Evolutionary conservation across 805 yeast genomes (phyloP), one percentile per base, ranked within the genome.

Genomic region (Candida sithepensis): DNA sequence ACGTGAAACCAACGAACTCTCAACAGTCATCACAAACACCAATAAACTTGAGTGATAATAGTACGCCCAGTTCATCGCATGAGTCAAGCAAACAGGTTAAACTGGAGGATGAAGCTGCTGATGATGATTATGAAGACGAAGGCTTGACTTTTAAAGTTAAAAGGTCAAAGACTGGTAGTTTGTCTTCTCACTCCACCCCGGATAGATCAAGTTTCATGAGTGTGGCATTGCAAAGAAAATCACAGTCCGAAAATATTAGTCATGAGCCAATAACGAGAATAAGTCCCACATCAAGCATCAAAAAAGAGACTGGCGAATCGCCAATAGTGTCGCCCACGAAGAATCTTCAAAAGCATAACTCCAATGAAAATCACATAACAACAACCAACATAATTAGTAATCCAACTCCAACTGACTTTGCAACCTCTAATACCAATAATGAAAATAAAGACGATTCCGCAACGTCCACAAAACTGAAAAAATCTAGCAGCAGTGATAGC

Each of bases 121-220:
- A 42, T 30, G 47, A 42, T n/a, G 44, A 48, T 2, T 36, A 19
- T 2, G 48, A 48, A 16, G 52, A 48, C 20, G 46, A 39, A 33
- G 48, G 44, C 16, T 24, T 45, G n/a, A 32, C 42, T 2, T 28
- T 45, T 13, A 48, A 39, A 4, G 46, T 42, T 5, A 39, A 41
- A 39, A 39, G 46, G 30, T 10, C 14, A 19, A 43, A 21, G 3
- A 21, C 14, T n/a, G 26, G 20, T 16, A 18, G 20, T 7, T n/a
- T 26, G 21, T 20, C 37, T 20, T 18, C 40, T 21, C 22, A 33
- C 13, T 22, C 37, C n/a, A 34, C 45, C 8, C 24, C 33, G 23
- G 23, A 24, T 38, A 16, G 45, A 13, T 36, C 41, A 19, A 38
- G 20, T 26, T 43, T 43, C 14, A 23, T 43, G 40, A 36, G 37